Percentiles rank a stretch among this genome's conserved stretches.
phyloP scores from a whole-genome alignment of 2,329 filamentous ascomycete genomes.

The Annulohypoxylon truncatum region DNA sequence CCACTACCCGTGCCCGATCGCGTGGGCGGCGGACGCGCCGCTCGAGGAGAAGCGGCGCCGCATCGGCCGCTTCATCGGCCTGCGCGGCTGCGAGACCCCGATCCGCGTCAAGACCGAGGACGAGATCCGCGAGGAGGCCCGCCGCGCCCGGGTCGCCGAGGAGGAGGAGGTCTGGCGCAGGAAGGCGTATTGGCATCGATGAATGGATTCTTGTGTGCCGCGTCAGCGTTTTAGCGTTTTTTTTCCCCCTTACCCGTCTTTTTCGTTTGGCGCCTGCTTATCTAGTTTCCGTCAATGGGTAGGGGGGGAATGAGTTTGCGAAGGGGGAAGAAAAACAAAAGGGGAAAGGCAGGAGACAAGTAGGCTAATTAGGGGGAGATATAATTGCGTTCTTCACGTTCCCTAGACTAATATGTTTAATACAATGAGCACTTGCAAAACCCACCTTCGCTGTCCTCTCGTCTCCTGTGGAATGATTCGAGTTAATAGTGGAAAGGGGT shows the following conservation, averaged over 20 bases:
- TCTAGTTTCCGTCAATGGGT: not conserved
- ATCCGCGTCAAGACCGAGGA: constrained; percentile 54
- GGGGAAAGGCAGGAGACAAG: not conserved
- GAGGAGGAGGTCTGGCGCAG: constrained; percentile 60
- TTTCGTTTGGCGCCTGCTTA: too few relatives aligned
- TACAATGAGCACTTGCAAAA: constrained; percentile 43
- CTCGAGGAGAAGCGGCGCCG: constrained; percentile 77
- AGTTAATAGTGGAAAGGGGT: not conserved
- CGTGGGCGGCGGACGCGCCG: constrained; percentile 65
- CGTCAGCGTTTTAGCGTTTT: not conserved
- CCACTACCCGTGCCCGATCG: constrained; percentile 76
- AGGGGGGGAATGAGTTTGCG: not conserved
- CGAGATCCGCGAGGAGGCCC: constrained; percentile 55
- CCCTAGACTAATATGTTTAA: constrained; percentile 36
- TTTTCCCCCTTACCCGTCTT: too few relatives aligned
- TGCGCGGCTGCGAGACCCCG: constrained; percentile 71
- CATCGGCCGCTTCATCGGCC: constrained; percentile 79
- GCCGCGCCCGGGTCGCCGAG: constrained; percentile 49
- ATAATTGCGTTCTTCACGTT: constrained; percentile 37
- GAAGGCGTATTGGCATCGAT: constrained; percentile 57
- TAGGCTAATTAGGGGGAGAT: not conserved
- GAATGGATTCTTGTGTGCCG: too few relatives aligned
- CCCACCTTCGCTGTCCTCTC: not conserved
- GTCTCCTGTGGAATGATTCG: not conserved
- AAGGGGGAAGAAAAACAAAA: not conserved